Evolutionary conservation across 176 grass and related monocot genomes (phyloP).

Genomic region (Avena sativa): DNA sequence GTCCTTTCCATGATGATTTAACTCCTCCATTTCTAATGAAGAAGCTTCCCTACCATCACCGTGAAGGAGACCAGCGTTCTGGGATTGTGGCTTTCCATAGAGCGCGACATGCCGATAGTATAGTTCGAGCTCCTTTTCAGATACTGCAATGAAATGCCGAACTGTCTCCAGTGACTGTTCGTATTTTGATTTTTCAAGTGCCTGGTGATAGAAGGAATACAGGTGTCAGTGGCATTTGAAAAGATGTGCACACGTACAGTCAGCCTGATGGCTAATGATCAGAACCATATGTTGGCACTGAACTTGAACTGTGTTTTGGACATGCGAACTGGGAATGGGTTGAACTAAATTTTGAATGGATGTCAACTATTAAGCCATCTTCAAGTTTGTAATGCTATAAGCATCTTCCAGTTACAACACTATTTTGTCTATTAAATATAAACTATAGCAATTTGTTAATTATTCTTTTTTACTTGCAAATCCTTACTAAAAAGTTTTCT

Average conservation of each 20-base stretch:
- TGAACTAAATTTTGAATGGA: slow-evolving; percentile 22
- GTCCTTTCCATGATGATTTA: slow-evolving; percentile 14
- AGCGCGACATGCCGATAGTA: slow-evolving; percentile 83
- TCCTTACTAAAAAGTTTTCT: not conserved
- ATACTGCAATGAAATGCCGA: slow-evolving; percentile 68
- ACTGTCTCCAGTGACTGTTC: slow-evolving; percentile 87
- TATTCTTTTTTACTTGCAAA: not conserved
- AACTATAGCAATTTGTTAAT: not conserved
- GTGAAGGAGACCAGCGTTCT: slow-evolving; percentile 53
- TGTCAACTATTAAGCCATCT: slow-evolving; percentile 2
- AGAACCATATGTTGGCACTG: not conserved
- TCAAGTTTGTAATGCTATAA: not conserved
- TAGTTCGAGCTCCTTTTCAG: slow-evolving; percentile 88
- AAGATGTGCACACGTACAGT: not conserved
- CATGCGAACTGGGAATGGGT: not conserved
- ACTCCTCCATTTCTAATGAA: slow-evolving; percentile 15
- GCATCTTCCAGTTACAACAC: not conserved
- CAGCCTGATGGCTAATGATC: slow-evolving; percentile 8
- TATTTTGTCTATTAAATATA: not conserved
- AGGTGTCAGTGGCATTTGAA: slow-evolving; percentile 32
- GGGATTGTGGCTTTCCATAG: slow-evolving; percentile 68
- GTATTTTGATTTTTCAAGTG: slow-evolving; percentile 99
- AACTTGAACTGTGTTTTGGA: not conserved
- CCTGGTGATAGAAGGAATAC: slow-evolving; percentile 49
- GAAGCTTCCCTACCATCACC: slow-evolving; percentile 48